Evolutionary conservation across 1,284 basidiomycete species (phyloP), one percentile per base, ranked within the genome.

Genomic region (Chondrostereum purpureum): DNA sequence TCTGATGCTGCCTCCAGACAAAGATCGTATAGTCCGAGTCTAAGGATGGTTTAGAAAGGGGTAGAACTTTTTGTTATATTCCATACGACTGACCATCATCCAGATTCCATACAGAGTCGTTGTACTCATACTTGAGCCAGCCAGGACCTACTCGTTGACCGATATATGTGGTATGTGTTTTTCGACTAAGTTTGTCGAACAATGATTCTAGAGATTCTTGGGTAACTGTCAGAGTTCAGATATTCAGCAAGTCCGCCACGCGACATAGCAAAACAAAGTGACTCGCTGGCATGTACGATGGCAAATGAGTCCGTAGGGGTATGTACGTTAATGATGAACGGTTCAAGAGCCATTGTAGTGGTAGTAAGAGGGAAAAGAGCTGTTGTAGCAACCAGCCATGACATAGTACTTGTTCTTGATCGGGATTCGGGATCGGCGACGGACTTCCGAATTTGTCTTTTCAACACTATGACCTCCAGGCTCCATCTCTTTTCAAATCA

Each of bases 11-110:
- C 17, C 87, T 69, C 85, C 86, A 88, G 31, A 70, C 67, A 52
- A 88, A 86, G 39, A 90, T 90, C 4, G 77, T 77, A 60, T 88
- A 89, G 63, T 90, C 87, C 1, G 83, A 77, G 27, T 86, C 86
- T 89, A 57, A 5, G 42, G 33, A 42, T 22, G n/a, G 46, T 27
- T 18, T 23, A 42, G 21, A 33, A 16, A 42, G 17, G 37, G 17
- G 34, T n/a, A 3, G 13, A 3, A 33, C 13, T 14, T 59, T 69
- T 46, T 54, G 27, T 3, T n/a, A n/a, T 4, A 13, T 11, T n/a
- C 13, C 18, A 2, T 21, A 23, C 39, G 10, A 41, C 36, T 38
- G 16, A 81, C 87, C 86, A 55, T 90, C 87, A 56, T 89, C 85
- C 5, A 90, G 63, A 58, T 87, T 85, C 84, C 87, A 90, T 35